Evolutionary conservation across 208 protist genomes (phyloP).

Genomic region (Trichomonas tenax): DNA sequence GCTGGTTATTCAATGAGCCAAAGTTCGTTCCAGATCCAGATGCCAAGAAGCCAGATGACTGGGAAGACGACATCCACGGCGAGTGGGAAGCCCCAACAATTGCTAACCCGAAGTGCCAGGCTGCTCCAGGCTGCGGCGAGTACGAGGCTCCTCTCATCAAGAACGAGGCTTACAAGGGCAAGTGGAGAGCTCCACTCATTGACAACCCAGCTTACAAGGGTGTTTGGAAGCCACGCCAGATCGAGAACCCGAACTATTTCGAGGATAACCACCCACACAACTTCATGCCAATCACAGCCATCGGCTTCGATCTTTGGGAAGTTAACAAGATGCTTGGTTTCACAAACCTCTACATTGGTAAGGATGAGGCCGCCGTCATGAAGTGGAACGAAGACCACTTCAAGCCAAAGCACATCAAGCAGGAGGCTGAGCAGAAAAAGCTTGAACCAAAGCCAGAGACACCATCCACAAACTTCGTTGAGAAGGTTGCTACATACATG

Average conservation of each 20-base stretch:
- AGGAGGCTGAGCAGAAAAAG: neutral
- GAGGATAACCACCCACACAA: slow-evolving; percentile 8
- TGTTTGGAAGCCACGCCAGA: slow-evolving; percentile 34
- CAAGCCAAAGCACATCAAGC: neutral
- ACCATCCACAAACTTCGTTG: neutral
- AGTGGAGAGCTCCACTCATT: slow-evolving; percentile 33
- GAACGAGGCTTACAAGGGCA: slow-evolving; percentile 43
- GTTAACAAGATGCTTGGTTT: neutral
- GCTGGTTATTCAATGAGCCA: slow-evolving; percentile 16
- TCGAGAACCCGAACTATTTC: slow-evolving; percentile 40
- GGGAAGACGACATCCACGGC: slow-evolving; percentile 41
- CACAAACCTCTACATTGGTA: neutral
- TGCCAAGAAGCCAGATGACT: slow-evolving; percentile 36
- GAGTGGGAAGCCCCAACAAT: slow-evolving; percentile 37
- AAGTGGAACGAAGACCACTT: neutral
- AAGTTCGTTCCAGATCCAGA: slow-evolving; percentile 31
- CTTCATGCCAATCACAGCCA: neutral
- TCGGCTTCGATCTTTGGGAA: neutral
- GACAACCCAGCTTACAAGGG: slow-evolving; percentile 47
- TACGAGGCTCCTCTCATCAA: slow-evolving; percentile 33
- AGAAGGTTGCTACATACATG: neutral
- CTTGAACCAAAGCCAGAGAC: neutral
- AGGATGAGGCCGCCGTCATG: neutral
- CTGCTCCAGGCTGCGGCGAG: neutral
- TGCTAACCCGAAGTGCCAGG: slow-evolving; percentile 34